Conservation (phyloP, 345 rosid genomes). For the Microcos paniculata region DNA sequence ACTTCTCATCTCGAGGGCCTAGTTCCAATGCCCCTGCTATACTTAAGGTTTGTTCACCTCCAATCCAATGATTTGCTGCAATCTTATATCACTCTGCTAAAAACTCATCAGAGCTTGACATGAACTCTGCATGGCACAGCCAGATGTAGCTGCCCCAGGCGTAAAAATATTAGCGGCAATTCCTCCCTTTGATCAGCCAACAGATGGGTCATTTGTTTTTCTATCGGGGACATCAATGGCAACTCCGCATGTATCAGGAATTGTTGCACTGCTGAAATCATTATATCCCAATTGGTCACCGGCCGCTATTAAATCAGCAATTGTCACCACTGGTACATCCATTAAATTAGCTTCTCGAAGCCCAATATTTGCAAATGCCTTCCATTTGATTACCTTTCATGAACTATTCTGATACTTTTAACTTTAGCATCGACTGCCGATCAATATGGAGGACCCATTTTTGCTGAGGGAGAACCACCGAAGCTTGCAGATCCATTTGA, state of each 20-base stretch:
- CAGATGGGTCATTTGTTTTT: not conserved
- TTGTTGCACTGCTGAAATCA: constrained; percentile 18
- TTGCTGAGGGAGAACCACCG: constrained; percentile 13
- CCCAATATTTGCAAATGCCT: not conserved
- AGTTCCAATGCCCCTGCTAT: constrained; percentile 14
- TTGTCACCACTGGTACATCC: constrained; percentile 10
- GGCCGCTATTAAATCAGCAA: constrained; percentile 11
- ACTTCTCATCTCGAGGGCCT: constrained; percentile 17
- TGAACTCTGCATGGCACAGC: constrained; percentile 7
- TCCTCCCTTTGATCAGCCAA: not conserved
- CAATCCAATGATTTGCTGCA: not conserved
- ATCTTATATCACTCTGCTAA: not conserved
- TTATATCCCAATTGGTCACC: constrained; percentile 10
- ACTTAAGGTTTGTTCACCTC: constrained; percentile 5
- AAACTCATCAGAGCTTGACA: not conserved
- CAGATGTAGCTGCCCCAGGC: constrained; percentile 12
- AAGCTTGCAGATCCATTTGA: constrained; percentile 14
- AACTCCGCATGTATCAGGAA: constrained; percentile 13
- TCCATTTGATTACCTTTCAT: not conserved
- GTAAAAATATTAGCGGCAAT: constrained; percentile 13
- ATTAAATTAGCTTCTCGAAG: not conserved
- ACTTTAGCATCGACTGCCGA: not conserved
- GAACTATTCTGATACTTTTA: not conserved
- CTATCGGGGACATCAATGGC: constrained; percentile 18
- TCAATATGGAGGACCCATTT: constrained; percentile 14